Evolutionary conservation across 305 asterid species (phyloP).

Genomic region (Fraxinus platypoda): DNA sequence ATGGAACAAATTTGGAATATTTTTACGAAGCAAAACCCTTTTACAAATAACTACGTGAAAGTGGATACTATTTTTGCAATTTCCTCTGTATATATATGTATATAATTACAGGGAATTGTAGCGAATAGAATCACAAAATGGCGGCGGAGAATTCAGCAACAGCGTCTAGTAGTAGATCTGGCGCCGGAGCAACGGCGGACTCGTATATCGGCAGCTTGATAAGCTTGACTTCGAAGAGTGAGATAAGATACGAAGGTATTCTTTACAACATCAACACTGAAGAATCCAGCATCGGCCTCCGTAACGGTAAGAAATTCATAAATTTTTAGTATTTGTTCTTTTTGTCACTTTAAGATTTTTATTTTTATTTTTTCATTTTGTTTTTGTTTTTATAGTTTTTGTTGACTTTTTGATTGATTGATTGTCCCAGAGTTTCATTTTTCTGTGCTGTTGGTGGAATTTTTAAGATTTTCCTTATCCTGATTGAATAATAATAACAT

Average conservation of each 20-base stretch:
- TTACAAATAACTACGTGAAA: too few relatives aligned
- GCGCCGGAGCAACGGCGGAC: constrained; percentile 69
- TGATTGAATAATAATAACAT: not conserved
- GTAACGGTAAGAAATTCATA: constrained; percentile 57
- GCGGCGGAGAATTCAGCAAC: constrained; percentile 55
- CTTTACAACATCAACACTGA: constrained; percentile 90
- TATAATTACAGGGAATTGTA: not conserved
- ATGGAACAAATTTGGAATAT: too few relatives aligned
- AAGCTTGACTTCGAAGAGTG: constrained; percentile 95
- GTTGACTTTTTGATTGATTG: not conserved
- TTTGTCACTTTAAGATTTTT: constrained; percentile 1
- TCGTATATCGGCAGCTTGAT: constrained; percentile 90
- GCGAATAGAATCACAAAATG: not conserved
- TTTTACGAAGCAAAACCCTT: too few relatives aligned
- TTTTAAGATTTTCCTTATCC: not conserved
- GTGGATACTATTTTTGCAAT: too few relatives aligned
- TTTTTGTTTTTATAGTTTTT: not conserved
- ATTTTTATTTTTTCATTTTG: not conserved
- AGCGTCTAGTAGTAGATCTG: constrained; percentile 55
- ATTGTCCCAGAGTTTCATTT: not conserved
- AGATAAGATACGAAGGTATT: constrained; percentile 93
- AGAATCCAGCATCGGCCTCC: constrained; percentile 94
- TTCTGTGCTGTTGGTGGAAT: not conserved
- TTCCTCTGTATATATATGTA: not conserved
- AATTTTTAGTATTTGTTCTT: not conserved